Base-by-base conservation (phyloP, 441 rosid genomes). In the Corymbia citriodora region DNA sequence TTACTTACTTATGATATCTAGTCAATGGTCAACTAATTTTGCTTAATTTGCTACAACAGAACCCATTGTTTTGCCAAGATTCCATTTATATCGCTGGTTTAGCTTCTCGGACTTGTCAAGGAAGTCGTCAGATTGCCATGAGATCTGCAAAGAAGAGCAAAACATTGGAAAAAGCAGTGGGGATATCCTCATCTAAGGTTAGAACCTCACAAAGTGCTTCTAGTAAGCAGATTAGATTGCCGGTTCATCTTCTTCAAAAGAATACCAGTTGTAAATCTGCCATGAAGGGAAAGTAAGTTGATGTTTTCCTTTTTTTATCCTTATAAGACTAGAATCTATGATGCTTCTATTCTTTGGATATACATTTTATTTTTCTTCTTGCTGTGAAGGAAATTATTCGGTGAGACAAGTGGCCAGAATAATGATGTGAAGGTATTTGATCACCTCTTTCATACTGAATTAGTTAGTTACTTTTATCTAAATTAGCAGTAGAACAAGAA, bases 61-160 rank as follows among this genome's bases (percentile, higher is more conserved):
- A 93, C 63, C 94, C 94, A 88, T 92, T 92, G 21, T 92, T 93
- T 89, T 96, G 97, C 95, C 97, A 94, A 94, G 98, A 96, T 90
- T 97, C 98, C 21, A 55, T 94, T 70, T 92, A 92, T 91, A 94
- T 97, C 94, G 88, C 95, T 50, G 96, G 92, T 89, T 93, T 97
- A 90, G 99, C 98, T 70, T 95, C 97, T 90, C 94, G 96, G 83
- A 93, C 92, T 90, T 94, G 92, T 90, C 92, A 91, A 92, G 93
- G 93, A 87, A 50, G 87, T 89, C 91, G 57, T 59, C 92, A 89
- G 89, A 87, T 79, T 89, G 63, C 91, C 81, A 31, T 89, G 9
- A 93, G 89, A 90, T 91, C 93, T 89, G 91, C 91, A 27, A 96
- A 88, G 93, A 96, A 92, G 91, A 45, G 36, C 89, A 92, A 91